A percentile compares a stretch with the other conserved stretches of the same genome.
These are phyloP conservation scores for Erigeron philadelphicus DNA, from an alignment of 140 eudicot species.

Conservation along the genomic window DNA sequence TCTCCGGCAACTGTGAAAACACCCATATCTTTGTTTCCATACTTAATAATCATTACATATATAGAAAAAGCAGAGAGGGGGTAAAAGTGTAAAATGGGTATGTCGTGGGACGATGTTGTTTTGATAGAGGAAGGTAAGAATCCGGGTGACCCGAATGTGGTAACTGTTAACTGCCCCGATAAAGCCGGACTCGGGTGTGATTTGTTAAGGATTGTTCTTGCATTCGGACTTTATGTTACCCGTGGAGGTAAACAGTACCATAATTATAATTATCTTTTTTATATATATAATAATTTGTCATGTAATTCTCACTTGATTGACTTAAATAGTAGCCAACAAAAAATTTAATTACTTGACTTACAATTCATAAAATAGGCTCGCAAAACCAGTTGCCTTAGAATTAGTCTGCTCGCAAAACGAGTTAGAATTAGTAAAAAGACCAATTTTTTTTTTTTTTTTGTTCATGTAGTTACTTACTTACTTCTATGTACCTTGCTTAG, in stretches of 20 bases:
- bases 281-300: background rate
- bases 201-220: conserved; percentile 52
- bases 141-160: conserved; percentile 44
- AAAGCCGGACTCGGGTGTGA: conserved; percentile 81
- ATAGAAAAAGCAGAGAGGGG: background rate
- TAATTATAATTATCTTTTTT: too few species aligned
- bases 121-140: conserved; percentile 48
- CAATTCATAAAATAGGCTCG: too few species aligned
- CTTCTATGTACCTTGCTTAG: background rate
- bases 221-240: conserved; percentile 63
- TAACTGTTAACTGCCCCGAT: conserved; percentile 75
- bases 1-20: conserved; percentile 17
- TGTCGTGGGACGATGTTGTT: conserved; percentile 63
- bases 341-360: too few species aligned
- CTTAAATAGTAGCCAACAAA: too few species aligned
- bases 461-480: too few species aligned
- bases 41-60: background rate
- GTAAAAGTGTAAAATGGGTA: conserved; percentile 37
- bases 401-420: too few species aligned
- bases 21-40: background rate
- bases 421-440: too few species aligned
- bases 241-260: conserved; percentile 49
- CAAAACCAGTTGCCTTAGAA: too few species aligned
- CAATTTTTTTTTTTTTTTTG: background rate
- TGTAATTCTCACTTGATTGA: background rate